Conservation (phyloP, 129 eudicot species). For the Chrysanthemum lavandulifolium region DNA sequence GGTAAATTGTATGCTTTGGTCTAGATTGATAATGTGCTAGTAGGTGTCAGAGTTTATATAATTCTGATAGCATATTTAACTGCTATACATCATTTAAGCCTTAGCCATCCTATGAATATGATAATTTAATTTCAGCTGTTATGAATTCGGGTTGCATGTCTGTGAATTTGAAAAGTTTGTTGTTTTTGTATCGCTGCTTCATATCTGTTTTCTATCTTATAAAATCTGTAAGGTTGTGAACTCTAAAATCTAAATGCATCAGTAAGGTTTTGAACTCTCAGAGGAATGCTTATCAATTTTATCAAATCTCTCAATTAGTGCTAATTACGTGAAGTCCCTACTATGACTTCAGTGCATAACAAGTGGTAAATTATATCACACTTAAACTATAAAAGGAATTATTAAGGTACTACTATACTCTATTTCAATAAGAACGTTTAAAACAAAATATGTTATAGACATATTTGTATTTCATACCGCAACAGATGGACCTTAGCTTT, state of each 20-base stretch:
- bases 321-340: neutral
- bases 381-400: too few species aligned
- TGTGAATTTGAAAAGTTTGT: neutral
- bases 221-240: too few species aligned
- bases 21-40: neutral
- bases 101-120: constrained; percentile 3
- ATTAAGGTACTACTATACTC: too few species aligned
- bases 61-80: neutral
- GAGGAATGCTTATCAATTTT: neutral
- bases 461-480: too few species aligned
- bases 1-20: neutral
- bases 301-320: neutral
- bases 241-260: too few species aligned
- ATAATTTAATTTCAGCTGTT: neutral
- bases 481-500: neutral
- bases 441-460: too few species aligned
- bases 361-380: neutral
- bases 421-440: too few species aligned
- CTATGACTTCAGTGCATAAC: neutral
- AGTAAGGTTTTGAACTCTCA: too few species aligned
- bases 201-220: too few species aligned
- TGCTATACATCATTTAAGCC: neutral
- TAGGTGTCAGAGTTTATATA: neutral
- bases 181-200: constrained; percentile 1
- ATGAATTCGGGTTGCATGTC: neutral